A percentile compares a stretch with the other conserved stretches of the same genome.
Evolutionary conservation across 192 early-diverging fungal species (phyloP).

Genomic region (Mortierella alpina): DNA sequence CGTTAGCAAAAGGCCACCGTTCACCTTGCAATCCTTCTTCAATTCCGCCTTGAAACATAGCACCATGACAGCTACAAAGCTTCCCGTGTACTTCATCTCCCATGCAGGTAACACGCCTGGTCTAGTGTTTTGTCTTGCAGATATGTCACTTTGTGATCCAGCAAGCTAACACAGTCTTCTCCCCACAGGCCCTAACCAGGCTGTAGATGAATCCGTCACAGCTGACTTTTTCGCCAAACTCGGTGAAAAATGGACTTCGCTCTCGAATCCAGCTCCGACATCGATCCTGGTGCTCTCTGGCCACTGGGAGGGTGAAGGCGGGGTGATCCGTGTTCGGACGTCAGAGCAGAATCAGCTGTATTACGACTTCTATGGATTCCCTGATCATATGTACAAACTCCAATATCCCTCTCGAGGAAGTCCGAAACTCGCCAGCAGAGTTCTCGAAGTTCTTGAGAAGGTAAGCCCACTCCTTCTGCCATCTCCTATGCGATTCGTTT

Average conservation of each 20-base stretch:
- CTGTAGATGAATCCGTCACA: constrained; percentile 39
- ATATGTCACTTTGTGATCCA: background rate
- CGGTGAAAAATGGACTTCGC: constrained; percentile 41
- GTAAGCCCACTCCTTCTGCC: constrained; percentile 15
- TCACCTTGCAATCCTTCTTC: too few species aligned
- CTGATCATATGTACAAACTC: constrained; percentile 65
- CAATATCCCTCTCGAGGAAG: constrained; percentile 67
- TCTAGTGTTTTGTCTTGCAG: too few species aligned
- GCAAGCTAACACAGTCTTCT: background rate
- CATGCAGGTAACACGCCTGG: constrained; percentile 34
- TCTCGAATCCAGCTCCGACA: constrained; percentile 62
- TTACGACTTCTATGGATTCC: constrained; percentile 79
- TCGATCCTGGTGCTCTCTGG: constrained; percentile 74
- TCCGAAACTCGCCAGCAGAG: constrained; percentile 60
- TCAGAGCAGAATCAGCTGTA: constrained; percentile 63
- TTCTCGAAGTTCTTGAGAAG: constrained; percentile 62
- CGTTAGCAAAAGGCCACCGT: too few species aligned
- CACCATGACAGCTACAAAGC: constrained; percentile 23
- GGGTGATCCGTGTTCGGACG: constrained; percentile 51
- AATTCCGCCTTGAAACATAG: background rate
- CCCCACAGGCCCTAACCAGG: constrained; percentile 46
- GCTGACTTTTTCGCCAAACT: constrained; percentile 40
- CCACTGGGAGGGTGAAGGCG: constrained; percentile 69
- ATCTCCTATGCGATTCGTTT: background rate
- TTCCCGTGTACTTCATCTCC: constrained; percentile 51